Percentiles rank a stretch among this genome's conserved stretches.
These are phyloP conservation scores for Wallacemonas sp. DNA, from an alignment of 208 protist genomes.

Conservation along the genomic window DNA sequence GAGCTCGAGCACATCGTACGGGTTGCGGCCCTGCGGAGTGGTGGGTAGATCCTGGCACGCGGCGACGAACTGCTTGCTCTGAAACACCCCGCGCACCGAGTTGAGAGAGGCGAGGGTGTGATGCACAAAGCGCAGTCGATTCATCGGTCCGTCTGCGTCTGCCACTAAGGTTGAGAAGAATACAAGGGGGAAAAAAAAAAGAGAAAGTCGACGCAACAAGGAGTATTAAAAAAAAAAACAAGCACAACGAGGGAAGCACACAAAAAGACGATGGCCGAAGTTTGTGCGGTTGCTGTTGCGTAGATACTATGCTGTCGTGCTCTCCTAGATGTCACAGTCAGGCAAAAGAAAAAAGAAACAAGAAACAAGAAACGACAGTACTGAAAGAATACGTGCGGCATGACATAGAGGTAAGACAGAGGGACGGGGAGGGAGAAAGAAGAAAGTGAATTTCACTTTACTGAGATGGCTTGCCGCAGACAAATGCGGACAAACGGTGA, in stretches of 20 bases:
- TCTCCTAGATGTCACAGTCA: too few relatives aligned
- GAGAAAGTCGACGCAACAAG: too few relatives aligned
- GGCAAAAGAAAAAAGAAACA: constrained; percentile 5
- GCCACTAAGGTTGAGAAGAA: background rate
- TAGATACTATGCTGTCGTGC: too few relatives aligned
- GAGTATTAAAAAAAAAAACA: constrained; percentile 8
- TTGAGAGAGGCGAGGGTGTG: background rate
- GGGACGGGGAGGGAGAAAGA: background rate
- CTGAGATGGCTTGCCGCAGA: too few relatives aligned
- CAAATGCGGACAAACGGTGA: too few relatives aligned
- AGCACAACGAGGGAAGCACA: background rate
- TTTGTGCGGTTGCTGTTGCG: too few relatives aligned
- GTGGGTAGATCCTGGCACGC: constrained; percentile 78
- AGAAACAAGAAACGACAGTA: too few relatives aligned
- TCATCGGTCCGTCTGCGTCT: background rate
- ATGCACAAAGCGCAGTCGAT: constrained; percentile 1
- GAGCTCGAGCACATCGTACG: constrained; percentile 90
- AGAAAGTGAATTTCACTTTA: too few relatives aligned
- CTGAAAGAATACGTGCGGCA: too few relatives aligned
- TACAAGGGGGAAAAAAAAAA: constrained; percentile 21
- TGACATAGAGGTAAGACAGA: background rate
- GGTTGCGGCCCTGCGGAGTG: constrained; percentile 85
- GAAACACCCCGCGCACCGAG: constrained; percentile 58
- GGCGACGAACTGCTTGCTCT: constrained; percentile 76
- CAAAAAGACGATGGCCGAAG: too few relatives aligned